Evolutionary conservation across 352 stramenopile genomes (phyloP), one percentile per base, ranked within the genome.

Genomic region (Globisporangium polare): DNA sequence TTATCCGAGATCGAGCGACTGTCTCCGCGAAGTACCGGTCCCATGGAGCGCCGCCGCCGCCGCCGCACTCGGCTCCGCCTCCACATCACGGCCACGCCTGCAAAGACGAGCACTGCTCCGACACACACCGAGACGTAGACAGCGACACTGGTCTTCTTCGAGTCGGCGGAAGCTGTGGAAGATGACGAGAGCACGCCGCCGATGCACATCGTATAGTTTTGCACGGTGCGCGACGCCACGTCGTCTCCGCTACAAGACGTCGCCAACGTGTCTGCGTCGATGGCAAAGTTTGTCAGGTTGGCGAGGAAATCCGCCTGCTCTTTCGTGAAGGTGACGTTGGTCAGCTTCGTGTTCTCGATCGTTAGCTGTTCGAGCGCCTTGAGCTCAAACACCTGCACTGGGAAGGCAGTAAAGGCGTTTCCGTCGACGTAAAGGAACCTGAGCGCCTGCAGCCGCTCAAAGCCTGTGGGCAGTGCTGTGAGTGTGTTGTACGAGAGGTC

Each of bases 121-220:
- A 51, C 52, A 5, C 15, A 24, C 13, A 58, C 53, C 27, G 53
- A 26, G 17, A 63, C 22, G 18, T 53, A 63, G 17, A 58, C 22
- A 1, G 17, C n/a, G 27, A 26, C 5, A n/a, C 31, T 53, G 12
- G 45, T 33, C 13, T 33, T 43, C n/a, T 41, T 13, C 13, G 15
- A 17, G 1, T 20, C 7, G 5, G 4, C 22, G 6, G 9, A 17
- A 13, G 17, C 42, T 22, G 24, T 12, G 1, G 37, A 37, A 1
- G 37, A 37, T 4, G 35, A 17, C 1, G 42, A 35, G 27, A 53
- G 42, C 5, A 24, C 26, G 1, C 62, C 53, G 1, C 26, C 41
- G 20, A 77, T 26, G 31, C 73, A 81, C 9, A 78, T 60, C 6
- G n/a, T 60, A 47, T 76, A 76, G 24, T 54, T 57, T 8, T 60